Conservation (phyloP, 192 early-diverging fungal species). For the Paraglomus occultum region DNA sequence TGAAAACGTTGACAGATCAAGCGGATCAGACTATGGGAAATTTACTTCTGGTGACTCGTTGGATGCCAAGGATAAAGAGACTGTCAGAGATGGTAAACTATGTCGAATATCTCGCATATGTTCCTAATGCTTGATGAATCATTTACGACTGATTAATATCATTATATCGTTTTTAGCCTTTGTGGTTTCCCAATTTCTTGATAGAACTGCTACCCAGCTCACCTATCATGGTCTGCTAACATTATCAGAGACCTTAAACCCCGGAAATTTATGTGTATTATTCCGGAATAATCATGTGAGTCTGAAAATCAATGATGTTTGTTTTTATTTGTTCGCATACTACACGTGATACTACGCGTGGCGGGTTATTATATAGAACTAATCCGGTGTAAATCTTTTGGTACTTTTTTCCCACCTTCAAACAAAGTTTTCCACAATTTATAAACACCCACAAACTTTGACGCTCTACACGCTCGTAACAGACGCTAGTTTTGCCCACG, state of each 20-base stretch:
- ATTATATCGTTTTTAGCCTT: constrained; percentile 39
- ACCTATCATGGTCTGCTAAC: constrained; percentile 74
- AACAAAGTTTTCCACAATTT: constrained; percentile 69
- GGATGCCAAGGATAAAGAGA: constrained; percentile 25
- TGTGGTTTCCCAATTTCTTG: constrained; percentile 68
- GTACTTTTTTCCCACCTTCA: background rate
- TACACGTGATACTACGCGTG: background rate
- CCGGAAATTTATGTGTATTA: constrained; percentile 63
- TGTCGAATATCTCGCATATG: no score
- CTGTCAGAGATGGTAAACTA: constrained; percentile 33
- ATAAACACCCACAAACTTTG: constrained; percentile 52
- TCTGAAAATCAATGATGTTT: constrained; percentile 5
- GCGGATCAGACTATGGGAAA: background rate
- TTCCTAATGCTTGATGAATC: background rate
- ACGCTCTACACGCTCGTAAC: constrained; percentile 65
- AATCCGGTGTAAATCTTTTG: background rate
- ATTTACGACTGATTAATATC: background rate
- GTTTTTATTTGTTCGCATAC: no score
- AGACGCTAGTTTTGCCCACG: constrained; percentile 64
- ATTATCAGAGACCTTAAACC: constrained; percentile 62
- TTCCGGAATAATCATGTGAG: constrained; percentile 93
- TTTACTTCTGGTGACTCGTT: background rate
- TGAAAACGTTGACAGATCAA: constrained; percentile 29
- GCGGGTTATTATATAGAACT: background rate
- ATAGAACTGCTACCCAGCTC: constrained; percentile 76